Conservation (phyloP, 306 rosid genomes). For the Prosopis cineraria region DNA sequence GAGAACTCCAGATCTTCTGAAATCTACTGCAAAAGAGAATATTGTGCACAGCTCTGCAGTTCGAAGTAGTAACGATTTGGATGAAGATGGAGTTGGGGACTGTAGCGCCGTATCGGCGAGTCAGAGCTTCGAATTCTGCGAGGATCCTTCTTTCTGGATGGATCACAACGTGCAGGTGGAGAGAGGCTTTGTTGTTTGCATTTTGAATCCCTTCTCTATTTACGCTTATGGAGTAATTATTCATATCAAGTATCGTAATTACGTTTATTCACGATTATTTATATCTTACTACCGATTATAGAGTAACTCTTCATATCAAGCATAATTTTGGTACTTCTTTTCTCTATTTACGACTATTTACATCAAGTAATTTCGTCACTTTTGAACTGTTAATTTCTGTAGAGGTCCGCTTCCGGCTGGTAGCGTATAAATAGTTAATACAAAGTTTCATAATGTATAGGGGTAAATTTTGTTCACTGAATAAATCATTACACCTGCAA, state of each 20-base stretch:
- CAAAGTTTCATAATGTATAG: neutral
- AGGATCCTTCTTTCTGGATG: slow-evolving; percentile 96
- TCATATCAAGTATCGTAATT: no score
- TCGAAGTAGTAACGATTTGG: slow-evolving; percentile 56
- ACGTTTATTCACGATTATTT: no score
- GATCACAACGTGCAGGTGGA: slow-evolving; percentile 96
- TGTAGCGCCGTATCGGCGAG: slow-evolving; percentile 43
- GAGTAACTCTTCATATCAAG: neutral
- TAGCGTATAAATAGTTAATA: neutral
- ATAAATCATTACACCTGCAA: slow-evolving; percentile 1
- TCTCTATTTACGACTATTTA: neutral
- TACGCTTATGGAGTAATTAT: neutral
- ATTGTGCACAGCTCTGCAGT: slow-evolving; percentile 48
- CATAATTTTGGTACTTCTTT: no score
- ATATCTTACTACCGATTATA: no score
- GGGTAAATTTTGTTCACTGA: neutral
- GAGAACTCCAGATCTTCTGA: slow-evolving; percentile 67
- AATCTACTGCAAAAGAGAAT: slow-evolving; percentile 59
- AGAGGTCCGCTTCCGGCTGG: neutral
- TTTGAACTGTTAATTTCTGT: neutral
- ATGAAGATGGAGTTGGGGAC: slow-evolving; percentile 42
- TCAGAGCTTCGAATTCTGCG: slow-evolving; percentile 72
- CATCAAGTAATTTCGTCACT: neutral
- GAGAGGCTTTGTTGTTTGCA: neutral
- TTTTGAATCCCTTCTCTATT: neutral